Conservation (phyloP, 2,329 filamentous ascomycete species). For the Catunica adiposa region DNA sequence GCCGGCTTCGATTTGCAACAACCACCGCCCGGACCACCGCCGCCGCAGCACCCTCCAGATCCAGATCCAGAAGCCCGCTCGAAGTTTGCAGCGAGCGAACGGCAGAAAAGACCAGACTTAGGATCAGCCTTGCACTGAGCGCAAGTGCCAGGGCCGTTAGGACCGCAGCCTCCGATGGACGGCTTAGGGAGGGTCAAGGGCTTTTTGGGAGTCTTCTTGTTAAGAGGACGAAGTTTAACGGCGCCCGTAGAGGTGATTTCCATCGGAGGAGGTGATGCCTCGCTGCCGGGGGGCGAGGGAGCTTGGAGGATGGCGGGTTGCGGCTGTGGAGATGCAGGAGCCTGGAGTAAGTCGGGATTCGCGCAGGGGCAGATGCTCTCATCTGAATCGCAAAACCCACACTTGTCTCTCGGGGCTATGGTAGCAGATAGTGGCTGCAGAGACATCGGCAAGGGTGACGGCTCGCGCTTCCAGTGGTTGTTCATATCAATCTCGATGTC, state of each 20-base stretch:
- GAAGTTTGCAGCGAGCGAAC: slow-evolving; percentile 55
- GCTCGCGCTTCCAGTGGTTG: slow-evolving; percentile 37
- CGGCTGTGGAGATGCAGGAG: slow-evolving; percentile 17
- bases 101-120: slow-evolving; percentile 68
- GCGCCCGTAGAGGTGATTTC: slow-evolving; percentile 44
- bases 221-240: slow-evolving; percentile 36
- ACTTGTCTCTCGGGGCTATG: slow-evolving; percentile 45
- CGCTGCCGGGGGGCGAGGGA: slow-evolving; percentile 44
- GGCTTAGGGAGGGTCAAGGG: slow-evolving; percentile 19
- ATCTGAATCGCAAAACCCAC: slow-evolving; percentile 61
- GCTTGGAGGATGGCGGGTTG: slow-evolving; percentile 31
- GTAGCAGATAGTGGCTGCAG: slow-evolving; percentile 21
- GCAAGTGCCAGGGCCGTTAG: slow-evolving; percentile 61
- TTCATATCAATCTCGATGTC: slow-evolving; percentile 62
- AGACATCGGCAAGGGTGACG: slow-evolving; percentile 2
- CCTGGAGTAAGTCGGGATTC: slow-evolving; percentile 27
- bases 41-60: slow-evolving; percentile 46
- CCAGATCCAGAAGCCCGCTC: slow-evolving; percentile 25
- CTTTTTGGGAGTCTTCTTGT: slow-evolving; percentile 10
- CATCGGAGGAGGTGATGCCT: slow-evolving; percentile 36
- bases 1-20: slow-evolving; percentile 42
- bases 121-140: slow-evolving; percentile 63
- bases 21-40: slow-evolving; percentile 36
- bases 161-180: slow-evolving; percentile 31
- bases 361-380: slow-evolving; percentile 72